Evolutionary conservation across 2,329 filamentous ascomycete genomes (phyloP).

Genomic region (Parasarocladium wereldwijsianum): DNA sequence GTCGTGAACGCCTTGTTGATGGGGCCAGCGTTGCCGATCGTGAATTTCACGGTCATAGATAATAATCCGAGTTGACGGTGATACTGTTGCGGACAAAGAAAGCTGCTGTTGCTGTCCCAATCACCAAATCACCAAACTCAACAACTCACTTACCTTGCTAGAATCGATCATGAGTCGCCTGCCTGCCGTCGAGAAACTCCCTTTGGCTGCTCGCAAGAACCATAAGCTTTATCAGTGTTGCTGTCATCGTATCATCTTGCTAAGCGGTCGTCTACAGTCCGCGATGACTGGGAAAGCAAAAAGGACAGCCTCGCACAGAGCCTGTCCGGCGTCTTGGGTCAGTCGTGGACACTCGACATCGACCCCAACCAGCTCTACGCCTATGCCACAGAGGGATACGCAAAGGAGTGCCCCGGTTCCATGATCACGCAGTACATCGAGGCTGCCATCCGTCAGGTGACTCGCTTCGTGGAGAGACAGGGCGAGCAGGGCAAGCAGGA

Average conservation of each 20-base stretch:
- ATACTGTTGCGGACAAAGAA: no score
- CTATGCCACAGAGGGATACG: slow-evolving; percentile 27
- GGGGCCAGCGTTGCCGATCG: not conserved
- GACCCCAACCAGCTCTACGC: slow-evolving; percentile 30
- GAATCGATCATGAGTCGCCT: slow-evolving; percentile 12
- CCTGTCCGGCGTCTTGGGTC: slow-evolving; percentile 29
- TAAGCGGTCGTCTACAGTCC: slow-evolving; percentile 21
- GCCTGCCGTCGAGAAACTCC: slow-evolving; percentile 32
- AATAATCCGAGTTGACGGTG: no score
- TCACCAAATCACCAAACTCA: no score
- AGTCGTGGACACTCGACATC: slow-evolving; percentile 33
- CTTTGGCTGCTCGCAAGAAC: slow-evolving; percentile 36
- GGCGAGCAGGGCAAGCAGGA: slow-evolving; percentile 26
- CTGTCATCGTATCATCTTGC: slow-evolving; percentile 5
- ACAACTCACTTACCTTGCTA: not conserved
- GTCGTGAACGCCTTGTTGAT: not conserved
- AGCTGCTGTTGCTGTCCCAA: no score
- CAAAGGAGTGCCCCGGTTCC: slow-evolving; percentile 25
- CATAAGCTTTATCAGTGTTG: slow-evolving; percentile 17
- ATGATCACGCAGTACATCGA: slow-evolving; percentile 30
- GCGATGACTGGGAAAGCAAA: slow-evolving; percentile 35
- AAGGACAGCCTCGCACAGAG: slow-evolving; percentile 27
- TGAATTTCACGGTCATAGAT: no score
- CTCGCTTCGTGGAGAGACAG: slow-evolving; percentile 20
- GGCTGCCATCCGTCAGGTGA: slow-evolving; percentile 23